Conservation (phyloP, 2,329 filamentous ascomycete species). For the Aspergillus sp. region DNA sequence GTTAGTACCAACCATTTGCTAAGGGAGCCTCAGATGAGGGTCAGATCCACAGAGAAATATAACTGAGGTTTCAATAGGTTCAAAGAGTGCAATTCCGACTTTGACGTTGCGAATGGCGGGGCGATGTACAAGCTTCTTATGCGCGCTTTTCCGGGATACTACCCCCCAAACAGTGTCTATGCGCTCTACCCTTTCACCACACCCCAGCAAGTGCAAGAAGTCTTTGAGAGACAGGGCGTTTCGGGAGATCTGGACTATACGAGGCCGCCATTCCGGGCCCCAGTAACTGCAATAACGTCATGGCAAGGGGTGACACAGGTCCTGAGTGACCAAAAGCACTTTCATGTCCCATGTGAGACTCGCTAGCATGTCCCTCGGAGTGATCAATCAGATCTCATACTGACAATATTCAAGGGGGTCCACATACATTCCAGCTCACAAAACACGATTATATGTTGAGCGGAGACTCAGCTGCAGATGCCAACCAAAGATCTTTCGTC, state of each 20-base stretch:
- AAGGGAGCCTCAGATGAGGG: background rate
- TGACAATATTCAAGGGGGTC: background rate
- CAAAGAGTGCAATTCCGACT: slow-evolving; percentile 1
- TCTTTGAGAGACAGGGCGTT: background rate
- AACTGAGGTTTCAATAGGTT: background rate
- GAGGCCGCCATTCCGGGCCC: background rate
- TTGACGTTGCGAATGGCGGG: slow-evolving; percentile 4
- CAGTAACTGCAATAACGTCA: background rate
- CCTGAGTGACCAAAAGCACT: slow-evolving; percentile 1
- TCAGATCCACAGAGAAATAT: background rate
- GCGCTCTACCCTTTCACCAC: slow-evolving; percentile 6
- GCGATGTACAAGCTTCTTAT: slow-evolving; percentile 8
- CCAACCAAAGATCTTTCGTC: slow-evolving; percentile 1
- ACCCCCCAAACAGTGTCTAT: slow-evolving; percentile 8
- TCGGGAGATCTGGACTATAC: background rate
- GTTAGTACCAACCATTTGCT: background rate
- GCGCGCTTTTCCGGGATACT: slow-evolving; percentile 5
- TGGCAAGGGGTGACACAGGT: slow-evolving; percentile 1
- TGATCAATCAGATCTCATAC: background rate
- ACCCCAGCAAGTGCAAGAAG: background rate
- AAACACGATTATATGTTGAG: slow-evolving; percentile 6
- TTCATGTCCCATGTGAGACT: slow-evolving; percentile 6
- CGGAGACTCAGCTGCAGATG: background rate
- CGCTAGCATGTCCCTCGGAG: background rate
- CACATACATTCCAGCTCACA: slow-evolving; percentile 5